Percentiles rank a stretch among this genome's conserved stretches.
These are phyloP conservation scores for Pholiota conissans DNA, from an alignment of 768 basidiomycete genomes.

Conservation along the genomic window DNA sequence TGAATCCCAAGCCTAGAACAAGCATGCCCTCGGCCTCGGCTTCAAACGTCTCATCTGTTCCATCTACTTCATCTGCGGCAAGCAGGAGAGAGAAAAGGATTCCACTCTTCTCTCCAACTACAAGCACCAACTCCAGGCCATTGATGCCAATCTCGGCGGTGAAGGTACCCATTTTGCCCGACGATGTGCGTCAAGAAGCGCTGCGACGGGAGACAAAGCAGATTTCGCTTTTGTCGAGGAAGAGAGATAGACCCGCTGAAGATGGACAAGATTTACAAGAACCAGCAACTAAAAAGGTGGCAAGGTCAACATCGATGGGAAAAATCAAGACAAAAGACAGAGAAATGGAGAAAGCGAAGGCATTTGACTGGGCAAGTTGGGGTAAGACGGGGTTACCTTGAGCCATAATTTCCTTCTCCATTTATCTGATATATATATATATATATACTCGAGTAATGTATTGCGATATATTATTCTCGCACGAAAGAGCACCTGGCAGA, in stretches of 20 bases:
- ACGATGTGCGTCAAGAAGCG: conserved; percentile 10
- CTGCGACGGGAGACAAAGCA: not conserved
- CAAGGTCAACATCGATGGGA: not conserved
- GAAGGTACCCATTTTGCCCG: conserved; percentile 25
- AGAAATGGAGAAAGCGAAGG: not conserved
- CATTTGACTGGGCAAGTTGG: conserved; percentile 26
- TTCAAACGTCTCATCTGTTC: not conserved
- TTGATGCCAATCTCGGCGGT: conserved; percentile 27
- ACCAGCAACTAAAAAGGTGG: not conserved
- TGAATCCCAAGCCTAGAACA: not conserved
- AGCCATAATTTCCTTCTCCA: not conserved
- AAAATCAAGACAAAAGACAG: conserved; percentile 4
- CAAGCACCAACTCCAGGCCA: conserved; percentile 14
- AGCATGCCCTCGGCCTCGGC: not conserved
- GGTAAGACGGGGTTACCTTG: conserved; percentile 4
- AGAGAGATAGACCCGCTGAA: conserved; percentile 2
- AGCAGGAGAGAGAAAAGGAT: not conserved
- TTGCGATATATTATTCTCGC: too few species aligned
- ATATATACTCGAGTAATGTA: too few species aligned
- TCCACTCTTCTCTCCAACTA: not conserved
- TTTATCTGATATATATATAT: not conserved
- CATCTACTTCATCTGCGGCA: not conserved
- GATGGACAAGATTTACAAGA: not conserved
- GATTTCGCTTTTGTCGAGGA: not conserved
- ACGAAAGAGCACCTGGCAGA: too few species aligned